Percentiles rank a stretch among this genome's conserved stretches.
Conservation (phyloP, 352 stramenopile genomes). For the Phytopythium litorale region DNA sequence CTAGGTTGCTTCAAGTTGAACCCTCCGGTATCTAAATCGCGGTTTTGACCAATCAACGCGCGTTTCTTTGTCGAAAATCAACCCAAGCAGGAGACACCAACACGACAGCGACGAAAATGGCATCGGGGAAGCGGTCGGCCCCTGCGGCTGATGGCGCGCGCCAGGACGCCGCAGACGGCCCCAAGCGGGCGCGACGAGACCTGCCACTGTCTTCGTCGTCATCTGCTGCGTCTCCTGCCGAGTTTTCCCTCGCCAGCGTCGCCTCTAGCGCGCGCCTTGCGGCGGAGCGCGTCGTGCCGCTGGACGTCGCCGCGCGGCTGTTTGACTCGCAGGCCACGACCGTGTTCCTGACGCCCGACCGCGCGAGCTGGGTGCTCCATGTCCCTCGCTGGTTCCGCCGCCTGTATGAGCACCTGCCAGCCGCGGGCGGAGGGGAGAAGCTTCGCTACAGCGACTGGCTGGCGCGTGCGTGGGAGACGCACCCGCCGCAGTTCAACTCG, state of each 20-base stretch:
- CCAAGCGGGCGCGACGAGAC: background rate
- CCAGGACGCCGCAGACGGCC: too few species aligned
- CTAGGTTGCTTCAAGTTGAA: too few species aligned
- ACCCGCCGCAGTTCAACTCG: conserved; percentile 51
- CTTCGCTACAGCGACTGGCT: conserved; percentile 19
- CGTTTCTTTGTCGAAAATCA: background rate
- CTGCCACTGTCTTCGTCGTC: background rate
- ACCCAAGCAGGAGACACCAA: background rate
- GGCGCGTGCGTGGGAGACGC: conserved; percentile 47
- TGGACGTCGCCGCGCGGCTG: conserved; percentile 12
- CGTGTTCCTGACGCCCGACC: conserved; percentile 28
- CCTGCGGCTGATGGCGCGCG: background rate
- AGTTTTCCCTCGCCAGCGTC: conserved; percentile 22
- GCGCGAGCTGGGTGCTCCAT: conserved; percentile 56
- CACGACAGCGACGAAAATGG: background rate
- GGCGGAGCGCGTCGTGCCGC: conserved; percentile 13
- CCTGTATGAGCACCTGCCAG: conserved; percentile 20
- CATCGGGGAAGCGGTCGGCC: background rate
- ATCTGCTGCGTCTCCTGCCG: background rate
- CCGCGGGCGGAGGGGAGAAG: conserved; percentile 4
- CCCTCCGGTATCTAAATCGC: too few species aligned
- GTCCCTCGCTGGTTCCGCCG: conserved; percentile 49
- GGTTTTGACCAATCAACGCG: too few species aligned
- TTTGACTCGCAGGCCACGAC: conserved; percentile 25
- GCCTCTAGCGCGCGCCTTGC: conserved; percentile 17